Conservation (phyloP, 805 yeast genomes). For the Sugiyamaella marilandica region DNA sequence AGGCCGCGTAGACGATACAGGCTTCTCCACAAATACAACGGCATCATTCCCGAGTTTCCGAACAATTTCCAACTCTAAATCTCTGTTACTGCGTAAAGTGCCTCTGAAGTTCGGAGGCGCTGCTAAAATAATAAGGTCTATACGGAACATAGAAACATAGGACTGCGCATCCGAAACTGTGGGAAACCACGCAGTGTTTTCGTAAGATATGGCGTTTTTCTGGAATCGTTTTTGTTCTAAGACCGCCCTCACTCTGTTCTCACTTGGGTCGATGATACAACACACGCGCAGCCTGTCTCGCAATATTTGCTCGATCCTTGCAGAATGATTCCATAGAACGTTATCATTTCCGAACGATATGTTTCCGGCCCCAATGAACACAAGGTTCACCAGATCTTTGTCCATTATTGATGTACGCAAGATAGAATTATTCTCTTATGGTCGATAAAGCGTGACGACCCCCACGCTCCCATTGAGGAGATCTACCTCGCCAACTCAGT, state of each 20-base stretch:
- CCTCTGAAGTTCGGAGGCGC: slow-evolving; percentile 21
- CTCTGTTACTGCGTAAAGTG: slow-evolving; percentile 14
- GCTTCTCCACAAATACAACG: slow-evolving; percentile 20
- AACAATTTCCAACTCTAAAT: slow-evolving; percentile 17
- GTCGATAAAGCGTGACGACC: no score
- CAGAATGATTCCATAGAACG: slow-evolving; percentile 21
- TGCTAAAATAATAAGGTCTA: slow-evolving; percentile 17
- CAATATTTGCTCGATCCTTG: slow-evolving; percentile 17
- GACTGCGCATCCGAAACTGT: slow-evolving; percentile 6
- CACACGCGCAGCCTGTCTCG: slow-evolving; percentile 17
- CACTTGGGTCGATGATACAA: slow-evolving; percentile 19
- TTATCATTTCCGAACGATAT: slow-evolving; percentile 20
- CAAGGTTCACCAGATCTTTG: background rate
- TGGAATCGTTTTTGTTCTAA: slow-evolving; percentile 11
- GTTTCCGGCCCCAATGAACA: slow-evolving; percentile 14
- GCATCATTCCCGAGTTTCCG: slow-evolving; percentile 12
- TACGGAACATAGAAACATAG: slow-evolving; percentile 7
- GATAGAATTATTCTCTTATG: no score
- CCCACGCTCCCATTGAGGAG: no score
- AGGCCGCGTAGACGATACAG: slow-evolving; percentile 20
- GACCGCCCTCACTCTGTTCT: slow-evolving; percentile 10
- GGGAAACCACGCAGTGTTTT: background rate
- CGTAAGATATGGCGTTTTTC: background rate
- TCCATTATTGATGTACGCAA: background rate
- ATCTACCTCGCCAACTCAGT: no score